These are phyloP conservation scores for Vanderwaltozyma tropicalis DNA, from an alignment of 805 yeast species.

Conservation along the genomic window DNA sequence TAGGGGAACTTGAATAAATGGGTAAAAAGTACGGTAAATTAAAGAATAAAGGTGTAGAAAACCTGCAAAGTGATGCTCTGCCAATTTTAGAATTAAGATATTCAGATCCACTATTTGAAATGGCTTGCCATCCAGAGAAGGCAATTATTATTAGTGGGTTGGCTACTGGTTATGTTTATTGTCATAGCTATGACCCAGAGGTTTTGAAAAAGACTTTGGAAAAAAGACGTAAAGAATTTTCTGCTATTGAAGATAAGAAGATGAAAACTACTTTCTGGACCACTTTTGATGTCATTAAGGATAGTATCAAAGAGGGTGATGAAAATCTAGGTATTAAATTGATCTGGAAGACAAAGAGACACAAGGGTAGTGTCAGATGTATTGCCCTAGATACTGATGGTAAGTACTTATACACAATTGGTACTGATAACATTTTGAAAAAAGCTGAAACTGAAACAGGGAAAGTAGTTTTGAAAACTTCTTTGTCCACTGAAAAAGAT, in stretches of 20 bases:
- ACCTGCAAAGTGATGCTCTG: slow-evolving; percentile 4
- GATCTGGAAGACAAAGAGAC: slow-evolving; percentile 80
- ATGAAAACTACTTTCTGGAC: slow-evolving; percentile 37
- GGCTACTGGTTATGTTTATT: slow-evolving; percentile 69
- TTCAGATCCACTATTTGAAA: slow-evolving; percentile 60
- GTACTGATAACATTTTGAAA: slow-evolving; percentile 72
- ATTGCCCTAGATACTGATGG: slow-evolving; percentile 46
- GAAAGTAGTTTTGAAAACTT: slow-evolving; percentile 51
- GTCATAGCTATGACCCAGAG: slow-evolving; percentile 48
- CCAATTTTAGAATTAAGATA: slow-evolving; percentile 32
- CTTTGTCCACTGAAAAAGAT: slow-evolving; percentile 9
- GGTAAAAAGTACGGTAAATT: slow-evolving; percentile 8
- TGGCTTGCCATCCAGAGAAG: slow-evolving; percentile 67
- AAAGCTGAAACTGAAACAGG: slow-evolving; percentile 66
- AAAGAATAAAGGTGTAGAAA: slow-evolving; percentile 12
- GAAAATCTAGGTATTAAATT: slow-evolving; percentile 23
- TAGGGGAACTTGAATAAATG: not conserved
- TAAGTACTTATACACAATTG: slow-evolving; percentile 54
- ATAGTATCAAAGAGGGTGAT: slow-evolving; percentile 17
- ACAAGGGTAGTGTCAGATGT: slow-evolving; percentile 78
- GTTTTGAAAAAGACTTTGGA: slow-evolving; percentile 29
- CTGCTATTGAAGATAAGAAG: slow-evolving; percentile 24
- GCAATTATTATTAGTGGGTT: slow-evolving; percentile 60
- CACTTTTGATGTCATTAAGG: slow-evolving; percentile 12
- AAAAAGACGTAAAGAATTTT: slow-evolving; percentile 4